Percentiles rank a stretch among this genome's conserved stretches.
phyloP scores from a whole-genome alignment of 768 basidiomycete species.

The Russula sp. region DNA sequence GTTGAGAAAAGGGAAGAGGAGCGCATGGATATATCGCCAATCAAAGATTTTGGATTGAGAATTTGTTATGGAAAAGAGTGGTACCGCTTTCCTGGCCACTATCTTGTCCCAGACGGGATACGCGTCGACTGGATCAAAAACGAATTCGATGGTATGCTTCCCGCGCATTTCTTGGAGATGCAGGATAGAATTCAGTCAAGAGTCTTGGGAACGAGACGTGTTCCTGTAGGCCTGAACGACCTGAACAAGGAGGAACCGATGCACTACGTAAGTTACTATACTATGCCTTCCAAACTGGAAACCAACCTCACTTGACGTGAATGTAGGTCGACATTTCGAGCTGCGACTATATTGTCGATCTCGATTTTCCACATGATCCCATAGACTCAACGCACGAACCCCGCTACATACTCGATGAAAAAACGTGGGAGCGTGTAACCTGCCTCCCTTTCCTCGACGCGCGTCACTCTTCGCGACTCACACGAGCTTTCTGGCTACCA shows the following conservation, averaged over 20 bases:
- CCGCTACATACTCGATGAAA: slow-evolving; percentile 65
- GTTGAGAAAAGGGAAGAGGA: slow-evolving; percentile 40
- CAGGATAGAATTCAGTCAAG: slow-evolving; percentile 46
- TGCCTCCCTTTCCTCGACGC: slow-evolving; percentile 87
- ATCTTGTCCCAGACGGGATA: slow-evolving; percentile 79
- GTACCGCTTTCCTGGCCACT: slow-evolving; percentile 91
- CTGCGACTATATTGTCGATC: slow-evolving; percentile 90
- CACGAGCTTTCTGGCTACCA: slow-evolving; percentile 80
- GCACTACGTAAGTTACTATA: slow-evolving; percentile 63
- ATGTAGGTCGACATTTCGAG: slow-evolving; percentile 60
- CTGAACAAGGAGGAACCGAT: slow-evolving; percentile 74
- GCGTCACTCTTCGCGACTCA: slow-evolving; percentile 63
- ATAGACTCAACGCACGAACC: slow-evolving; percentile 60
- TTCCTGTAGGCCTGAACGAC: slow-evolving; percentile 77
- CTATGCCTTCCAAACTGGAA: slow-evolving; percentile 23
- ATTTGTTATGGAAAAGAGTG: slow-evolving; percentile 94
- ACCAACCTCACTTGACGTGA: slow-evolving; percentile 3
- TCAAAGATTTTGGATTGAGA: slow-evolving; percentile 66
- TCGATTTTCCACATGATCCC: slow-evolving; percentile 77
- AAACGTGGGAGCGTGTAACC: slow-evolving; percentile 75
- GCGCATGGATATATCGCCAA: slow-evolving; percentile 62
- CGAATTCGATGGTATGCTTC: slow-evolving; percentile 86
- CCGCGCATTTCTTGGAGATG: slow-evolving; percentile 67
- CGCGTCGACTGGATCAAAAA: slow-evolving; percentile 88
- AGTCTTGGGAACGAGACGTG: slow-evolving; percentile 57